phyloP scores from a whole-genome alignment of 306 rosid species.

The Leucaena leucocephala region DNA sequence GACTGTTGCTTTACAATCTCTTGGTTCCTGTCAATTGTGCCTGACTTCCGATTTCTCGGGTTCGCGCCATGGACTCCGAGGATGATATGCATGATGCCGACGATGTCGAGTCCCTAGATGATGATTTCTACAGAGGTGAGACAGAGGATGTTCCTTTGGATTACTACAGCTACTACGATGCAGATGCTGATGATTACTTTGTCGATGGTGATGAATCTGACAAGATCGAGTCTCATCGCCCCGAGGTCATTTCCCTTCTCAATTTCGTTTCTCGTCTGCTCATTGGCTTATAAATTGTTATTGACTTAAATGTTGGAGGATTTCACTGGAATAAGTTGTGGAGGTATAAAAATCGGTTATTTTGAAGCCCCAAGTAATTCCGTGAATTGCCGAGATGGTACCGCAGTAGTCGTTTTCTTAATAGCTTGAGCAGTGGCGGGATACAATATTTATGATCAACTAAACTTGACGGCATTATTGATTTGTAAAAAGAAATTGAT shows the following conservation, averaged over 20 bases:
- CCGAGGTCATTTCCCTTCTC: constrained; percentile 58
- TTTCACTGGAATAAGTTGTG: constrained; percentile 13
- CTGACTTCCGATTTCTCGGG: constrained; percentile 27
- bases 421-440: constrained; percentile 17
- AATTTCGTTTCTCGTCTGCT: not conserved
- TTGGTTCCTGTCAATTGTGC: not conserved
- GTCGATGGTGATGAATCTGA: constrained; percentile 56
- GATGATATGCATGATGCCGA: constrained; percentile 90
- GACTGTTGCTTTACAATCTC: not conserved
- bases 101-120: constrained; percentile 70
- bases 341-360: not conserved
- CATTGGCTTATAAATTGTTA: not conserved
- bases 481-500: not conserved
- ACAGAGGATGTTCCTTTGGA: constrained; percentile 61
- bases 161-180: constrained; percentile 57
- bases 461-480: constrained; percentile 13
- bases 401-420: not conserved
- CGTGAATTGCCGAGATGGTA: constrained; percentile 7
- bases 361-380: constrained; percentile 2
- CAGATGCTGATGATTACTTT: constrained; percentile 56
- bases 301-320: not conserved
- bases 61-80: constrained; percentile 69
- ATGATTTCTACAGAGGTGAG: constrained; percentile 83
- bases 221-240: constrained; percentile 58
- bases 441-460: not conserved